phyloP scores from a whole-genome alignment of 2,329 filamentous ascomycete species.

The Fusarium ramigenum region DNA sequence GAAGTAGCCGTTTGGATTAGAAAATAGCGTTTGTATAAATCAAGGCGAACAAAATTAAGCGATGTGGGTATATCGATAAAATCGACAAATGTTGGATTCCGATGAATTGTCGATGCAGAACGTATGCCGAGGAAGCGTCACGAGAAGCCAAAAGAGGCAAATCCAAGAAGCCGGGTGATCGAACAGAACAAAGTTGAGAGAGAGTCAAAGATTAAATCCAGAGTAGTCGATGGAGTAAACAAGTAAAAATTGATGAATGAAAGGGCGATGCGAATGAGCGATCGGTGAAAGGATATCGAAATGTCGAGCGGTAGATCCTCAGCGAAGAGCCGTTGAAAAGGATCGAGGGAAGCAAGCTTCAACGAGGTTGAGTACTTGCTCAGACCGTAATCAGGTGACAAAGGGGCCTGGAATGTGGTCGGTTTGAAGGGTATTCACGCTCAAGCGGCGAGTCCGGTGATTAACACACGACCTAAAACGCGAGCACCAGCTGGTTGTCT shows the following conservation, averaged over 20 bases:
- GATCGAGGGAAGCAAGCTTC: conserved; percentile 29
- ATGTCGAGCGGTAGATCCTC: conserved; percentile 13
- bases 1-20: conserved; percentile 36
- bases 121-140: conserved; percentile 26
- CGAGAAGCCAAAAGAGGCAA: conserved; percentile 31
- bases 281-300: conserved; percentile 29
- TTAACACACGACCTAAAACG: conserved; percentile 35
- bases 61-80: conserved; percentile 39
- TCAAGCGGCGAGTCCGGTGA: conserved; percentile 37
- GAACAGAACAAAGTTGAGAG: conserved; percentile 22
- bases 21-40: conserved; percentile 31
- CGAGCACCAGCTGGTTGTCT: conserved; percentile 40
- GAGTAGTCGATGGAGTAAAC: conserved; percentile 32
- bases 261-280: conserved; percentile 31
- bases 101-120: conserved; percentile 30
- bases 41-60: conserved; percentile 39
- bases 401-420: conserved; percentile 11
- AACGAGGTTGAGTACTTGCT: conserved; percentile 11
- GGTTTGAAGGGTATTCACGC: conserved; percentile 35
- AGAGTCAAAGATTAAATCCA: conserved; percentile 38
- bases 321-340: conserved; percentile 7
- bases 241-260: conserved; percentile 36
- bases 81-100: conserved; percentile 29
- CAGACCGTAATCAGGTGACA: conserved; percentile 29
- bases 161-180: conserved; percentile 41